Evolutionary conservation across 768 basidiomycete genomes (phyloP).

Genomic region (Suillus plorans): DNA sequence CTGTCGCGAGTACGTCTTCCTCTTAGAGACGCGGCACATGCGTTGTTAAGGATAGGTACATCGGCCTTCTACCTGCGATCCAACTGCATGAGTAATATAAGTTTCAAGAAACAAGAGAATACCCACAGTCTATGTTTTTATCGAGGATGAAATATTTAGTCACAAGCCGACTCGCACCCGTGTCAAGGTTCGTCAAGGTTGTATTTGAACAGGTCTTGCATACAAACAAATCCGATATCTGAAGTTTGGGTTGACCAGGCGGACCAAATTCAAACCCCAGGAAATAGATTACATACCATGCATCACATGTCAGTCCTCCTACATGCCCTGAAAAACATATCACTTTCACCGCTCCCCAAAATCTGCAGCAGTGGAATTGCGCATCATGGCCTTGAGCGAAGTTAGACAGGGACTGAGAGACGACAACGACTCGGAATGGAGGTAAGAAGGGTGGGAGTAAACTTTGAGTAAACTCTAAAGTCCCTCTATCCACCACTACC

Average conservation of each 20-base stretch:
- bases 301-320: not conserved
- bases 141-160: not conserved
- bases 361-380: not conserved
- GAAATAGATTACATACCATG: not conserved
- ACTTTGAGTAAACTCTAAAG: too few species aligned
- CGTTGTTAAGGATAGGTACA: not conserved
- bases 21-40: not conserved
- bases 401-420: not conserved
- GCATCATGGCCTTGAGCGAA: not conserved
- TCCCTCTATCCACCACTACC: too few species aligned
- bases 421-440: not conserved
- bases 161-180: too few species aligned
- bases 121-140: not conserved
- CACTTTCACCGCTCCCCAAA: not conserved
- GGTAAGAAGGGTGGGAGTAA: too few species aligned
- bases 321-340: not conserved
- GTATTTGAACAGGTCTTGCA: too few species aligned
- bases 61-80: not conserved
- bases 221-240: not conserved
- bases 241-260: not conserved
- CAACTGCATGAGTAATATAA: not conserved
- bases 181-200: too few species aligned
- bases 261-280: not conserved
- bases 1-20: not conserved
- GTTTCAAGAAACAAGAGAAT: not conserved